phyloP scores from a whole-genome alignment of 2,329 filamentous ascomycete genomes.

The Penicillium rolfsii region DNA sequence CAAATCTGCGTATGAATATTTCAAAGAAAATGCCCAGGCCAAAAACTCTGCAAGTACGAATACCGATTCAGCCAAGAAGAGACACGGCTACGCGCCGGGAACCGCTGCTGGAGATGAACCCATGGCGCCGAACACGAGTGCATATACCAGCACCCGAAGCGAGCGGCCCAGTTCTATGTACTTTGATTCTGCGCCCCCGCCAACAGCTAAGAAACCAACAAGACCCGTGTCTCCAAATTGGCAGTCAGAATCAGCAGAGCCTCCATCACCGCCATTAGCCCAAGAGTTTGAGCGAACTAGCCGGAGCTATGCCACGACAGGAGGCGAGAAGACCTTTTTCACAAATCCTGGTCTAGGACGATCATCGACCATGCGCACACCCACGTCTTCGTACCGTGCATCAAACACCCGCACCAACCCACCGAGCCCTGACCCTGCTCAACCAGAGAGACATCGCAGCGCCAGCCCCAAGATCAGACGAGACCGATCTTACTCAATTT shows the following conservation, averaged over 20 bases:
- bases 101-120: conserved; percentile 63
- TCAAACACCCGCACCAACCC: conserved; percentile 42
- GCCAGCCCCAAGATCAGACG: conserved; percentile 47
- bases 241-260: conserved; percentile 37
- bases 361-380: conserved; percentile 58
- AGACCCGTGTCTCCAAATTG: conserved; percentile 31
- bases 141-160: conserved; percentile 48
- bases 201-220: conserved; percentile 48
- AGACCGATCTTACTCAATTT: conserved; percentile 34
- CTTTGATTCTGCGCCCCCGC: conserved; percentile 45
- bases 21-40: conserved; percentile 38
- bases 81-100: conserved; percentile 62
- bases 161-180: conserved; percentile 41
- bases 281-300: conserved; percentile 55
- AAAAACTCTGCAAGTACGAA: conserved; percentile 43
- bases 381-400: conserved; percentile 43
- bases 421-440: conserved; percentile 38
- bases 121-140: conserved; percentile 57
- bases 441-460: conserved; percentile 45
- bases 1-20: conserved; percentile 47
- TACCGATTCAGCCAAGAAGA: conserved; percentile 53
- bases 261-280: conserved; percentile 28
- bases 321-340: conserved; percentile 62
- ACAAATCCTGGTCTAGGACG: conserved; percentile 55
- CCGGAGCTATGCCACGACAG: conserved; percentile 57